Conservation (phyloP, 2,329 filamentous ascomycete genomes). For the Aspergillus melleus region DNA sequence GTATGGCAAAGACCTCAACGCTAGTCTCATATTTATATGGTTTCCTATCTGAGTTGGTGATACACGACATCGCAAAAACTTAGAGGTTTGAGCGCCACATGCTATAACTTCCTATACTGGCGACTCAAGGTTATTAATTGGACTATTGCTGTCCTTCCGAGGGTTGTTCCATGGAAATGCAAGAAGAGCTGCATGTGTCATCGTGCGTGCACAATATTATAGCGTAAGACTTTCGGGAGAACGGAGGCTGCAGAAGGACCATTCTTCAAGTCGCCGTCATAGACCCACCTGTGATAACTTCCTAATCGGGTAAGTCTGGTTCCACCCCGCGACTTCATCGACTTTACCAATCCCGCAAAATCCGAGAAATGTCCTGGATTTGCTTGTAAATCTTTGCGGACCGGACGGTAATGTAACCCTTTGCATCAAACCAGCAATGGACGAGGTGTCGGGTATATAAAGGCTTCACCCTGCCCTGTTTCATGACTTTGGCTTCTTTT, state of each 20-base stretch:
- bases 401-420: too few species aligned
- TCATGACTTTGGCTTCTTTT: neutral
- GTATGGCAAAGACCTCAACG: too few species aligned
- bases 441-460: neutral
- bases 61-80: neutral
- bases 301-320: conserved; percentile 2
- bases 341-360: neutral
- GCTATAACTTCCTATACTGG: neutral
- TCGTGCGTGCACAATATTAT: too few species aligned
- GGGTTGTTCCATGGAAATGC: too few species aligned
- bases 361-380: neutral
- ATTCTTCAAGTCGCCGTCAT: too few species aligned
- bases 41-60: neutral
- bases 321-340: neutral
- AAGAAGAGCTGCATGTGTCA: too few species aligned
- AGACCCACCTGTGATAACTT: conserved; percentile 2
- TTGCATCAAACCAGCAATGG: too few species aligned
- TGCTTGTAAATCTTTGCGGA: neutral
- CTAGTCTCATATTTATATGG: neutral
- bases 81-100: neutral
- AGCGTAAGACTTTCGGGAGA: too few species aligned
- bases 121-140: neutral
- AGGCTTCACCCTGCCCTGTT: neutral
- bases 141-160: too few species aligned
- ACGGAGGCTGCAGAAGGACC: too few species aligned